These are phyloP conservation scores for Aureobasidium sp. DNA, from an alignment of 2,329 filamentous ascomycete species.

Conservation along the genomic window DNA sequence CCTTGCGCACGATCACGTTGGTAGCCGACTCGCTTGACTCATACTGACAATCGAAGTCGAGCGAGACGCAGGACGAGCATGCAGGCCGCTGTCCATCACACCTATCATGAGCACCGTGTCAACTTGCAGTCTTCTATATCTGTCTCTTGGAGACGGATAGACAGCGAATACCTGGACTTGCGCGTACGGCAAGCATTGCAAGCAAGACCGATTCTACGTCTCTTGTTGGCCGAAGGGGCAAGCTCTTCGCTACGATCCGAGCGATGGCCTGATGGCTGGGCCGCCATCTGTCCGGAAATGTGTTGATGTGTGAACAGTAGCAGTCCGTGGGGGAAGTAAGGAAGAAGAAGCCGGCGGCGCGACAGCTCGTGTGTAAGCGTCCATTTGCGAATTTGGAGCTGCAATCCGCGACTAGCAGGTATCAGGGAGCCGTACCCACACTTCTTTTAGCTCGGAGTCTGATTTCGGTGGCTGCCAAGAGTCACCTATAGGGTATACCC, in stretches of 20 bases:
- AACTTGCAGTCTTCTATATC: background rate
- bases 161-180: conserved; percentile 18
- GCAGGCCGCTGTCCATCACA: conserved; percentile 37
- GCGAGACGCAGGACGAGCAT: conserved; percentile 33
- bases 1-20: conserved; percentile 34
- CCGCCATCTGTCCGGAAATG: background rate
- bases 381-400: no score
- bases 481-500: no score
- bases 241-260: background rate
- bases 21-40: conserved; percentile 26
- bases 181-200: conserved; percentile 21
- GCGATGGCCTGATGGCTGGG: background rate
- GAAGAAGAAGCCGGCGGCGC: background rate
- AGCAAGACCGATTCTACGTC: conserved; percentile 14
- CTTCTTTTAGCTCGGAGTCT: no score
- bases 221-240: background rate
- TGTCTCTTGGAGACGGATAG: conserved; percentile 16
- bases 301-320: background rate
- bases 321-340: background rate
- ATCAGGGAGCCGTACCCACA: no score
- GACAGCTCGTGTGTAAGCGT: no score
- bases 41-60: conserved; percentile 38
- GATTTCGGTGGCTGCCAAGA: no score
- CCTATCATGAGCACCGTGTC: conserved; percentile 21
- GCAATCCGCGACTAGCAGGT: no score